Evolutionary conservation across 768 basidiomycete genomes (phyloP), one percentile per base, ranked within the genome.

Genomic region (Phaeolepiota aurea): DNA sequence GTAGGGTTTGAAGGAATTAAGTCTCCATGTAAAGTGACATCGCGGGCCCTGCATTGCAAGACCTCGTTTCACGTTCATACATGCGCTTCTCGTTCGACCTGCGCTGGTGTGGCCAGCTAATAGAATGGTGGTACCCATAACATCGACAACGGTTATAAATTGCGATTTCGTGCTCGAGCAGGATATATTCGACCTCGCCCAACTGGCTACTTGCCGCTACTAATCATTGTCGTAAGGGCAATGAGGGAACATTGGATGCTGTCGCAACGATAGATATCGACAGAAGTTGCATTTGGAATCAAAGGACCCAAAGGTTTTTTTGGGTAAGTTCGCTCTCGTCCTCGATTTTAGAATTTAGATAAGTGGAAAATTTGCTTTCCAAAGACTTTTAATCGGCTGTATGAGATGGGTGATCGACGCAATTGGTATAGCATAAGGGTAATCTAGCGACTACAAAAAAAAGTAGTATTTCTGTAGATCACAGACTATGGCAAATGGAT

Each of bases 401-500:
- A n/a, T n/a, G n/a, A n/a, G n/a, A n/a, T n/a, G n/a, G n/a, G n/a
- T n/a, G n/a, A n/a, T n/a, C n/a, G n/a, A n/a, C n/a, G n/a, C n/a
- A n/a, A n/a, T n/a, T n/a, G n/a, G n/a, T n/a, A n/a, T n/a, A n/a
- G n/a, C n/a, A n/a, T n/a, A n/a, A n/a, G n/a, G n/a, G n/a, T n/a
- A n/a, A n/a, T n/a, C n/a, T n/a, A n/a, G n/a, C n/a, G n/a, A 32
- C 37, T 19, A 22, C 12, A 18, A 23, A 35, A 33, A 35, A 5
- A 9, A 13, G 38, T 25, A 34, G 40, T 14, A 48, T 36, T 42
- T 2, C 41, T 63, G 58, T 67, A 41, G 48, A 55, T 62, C 61
- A 46, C 53, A 57, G 54, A 59, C 72, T 82, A 85, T 85, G 76
- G 78, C 78, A 72, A 66, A 67, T 62, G 62, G 63, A 68, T 74